Percentiles rank a stretch among this genome's conserved stretches.
phyloP scores from a whole-genome alignment of 179 eudicot species.

The Beta lomatogona region DNA sequence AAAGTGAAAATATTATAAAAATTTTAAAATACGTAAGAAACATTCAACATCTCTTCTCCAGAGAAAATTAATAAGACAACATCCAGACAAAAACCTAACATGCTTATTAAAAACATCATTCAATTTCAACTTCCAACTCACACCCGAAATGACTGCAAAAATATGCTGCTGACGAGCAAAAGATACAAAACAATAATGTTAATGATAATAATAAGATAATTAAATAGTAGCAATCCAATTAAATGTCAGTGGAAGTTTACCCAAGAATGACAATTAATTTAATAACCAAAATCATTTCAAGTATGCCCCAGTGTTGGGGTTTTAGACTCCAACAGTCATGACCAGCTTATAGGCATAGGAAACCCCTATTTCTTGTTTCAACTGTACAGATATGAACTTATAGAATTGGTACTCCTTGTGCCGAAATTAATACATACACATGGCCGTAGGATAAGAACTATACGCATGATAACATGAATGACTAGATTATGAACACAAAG shows the following conservation, averaged over 20 bases:
- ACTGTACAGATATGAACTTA: too few relatives aligned
- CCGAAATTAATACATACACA: too few relatives aligned
- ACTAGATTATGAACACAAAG: too few relatives aligned
- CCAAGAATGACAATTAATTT: conserved; percentile 18
- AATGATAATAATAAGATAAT: conserved; percentile 10
- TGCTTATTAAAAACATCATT: neutral
- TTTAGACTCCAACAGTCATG: conserved; percentile 5
- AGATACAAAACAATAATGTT: conserved; percentile 7
- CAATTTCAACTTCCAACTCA: neutral
- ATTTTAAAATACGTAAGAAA: too few relatives aligned
- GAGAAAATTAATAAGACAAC: neutral
- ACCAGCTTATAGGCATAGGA: neutral
- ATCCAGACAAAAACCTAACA: conserved; percentile 14
- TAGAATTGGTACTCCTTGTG: too few relatives aligned
- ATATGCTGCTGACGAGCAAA: conserved; percentile 6
- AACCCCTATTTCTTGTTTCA: neutral
- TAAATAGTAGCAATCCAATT: conserved; percentile 5
- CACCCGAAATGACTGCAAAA: conserved; percentile 6
- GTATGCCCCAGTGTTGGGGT: conserved; percentile 15
- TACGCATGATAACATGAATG: too few relatives aligned
- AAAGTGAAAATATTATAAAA: neutral
- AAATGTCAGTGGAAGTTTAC: conserved; percentile 19
- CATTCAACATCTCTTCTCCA: too few relatives aligned
- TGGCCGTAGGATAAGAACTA: too few relatives aligned
- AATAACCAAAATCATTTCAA: conserved; percentile 19